Evolutionary conservation across 768 basidiomycete species (phyloP).

Genomic region (Postia placenta): DNA sequence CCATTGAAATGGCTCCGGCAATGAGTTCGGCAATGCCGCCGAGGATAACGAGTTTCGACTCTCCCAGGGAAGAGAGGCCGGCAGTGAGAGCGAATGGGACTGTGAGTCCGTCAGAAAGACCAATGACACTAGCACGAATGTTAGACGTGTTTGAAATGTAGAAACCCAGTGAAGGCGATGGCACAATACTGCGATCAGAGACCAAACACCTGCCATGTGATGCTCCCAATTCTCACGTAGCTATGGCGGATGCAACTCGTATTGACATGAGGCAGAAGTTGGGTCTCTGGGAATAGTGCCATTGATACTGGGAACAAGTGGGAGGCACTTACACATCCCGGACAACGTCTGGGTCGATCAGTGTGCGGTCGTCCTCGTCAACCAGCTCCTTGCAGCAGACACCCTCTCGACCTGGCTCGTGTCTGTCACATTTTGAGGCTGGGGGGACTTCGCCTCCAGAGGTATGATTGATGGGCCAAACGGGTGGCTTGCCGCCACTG

Average conservation of each 20-base stretch:
- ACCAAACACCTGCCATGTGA: too few relatives aligned
- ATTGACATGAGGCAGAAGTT: background rate
- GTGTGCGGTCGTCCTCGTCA: constrained; percentile 68
- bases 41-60: constrained; percentile 86
- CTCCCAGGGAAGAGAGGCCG: constrained; percentile 83
- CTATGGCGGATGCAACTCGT: background rate
- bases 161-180: too few relatives aligned
- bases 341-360: constrained; percentile 83
- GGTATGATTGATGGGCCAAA: constrained; percentile 58
- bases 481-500: constrained; percentile 38
- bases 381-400: constrained; percentile 89
- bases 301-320: background rate
- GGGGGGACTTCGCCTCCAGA: constrained; percentile 34
- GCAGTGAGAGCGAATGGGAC: constrained; percentile 91
- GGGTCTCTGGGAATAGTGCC: background rate
- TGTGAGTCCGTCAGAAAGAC: constrained; percentile 86
- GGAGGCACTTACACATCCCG: constrained; percentile 72
- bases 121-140: constrained; percentile 69
- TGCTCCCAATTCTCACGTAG: too few relatives aligned
- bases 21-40: constrained; percentile 95
- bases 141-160: too few relatives aligned
- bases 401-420: constrained; percentile 45
- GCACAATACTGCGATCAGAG: too few relatives aligned
- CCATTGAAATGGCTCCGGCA: constrained; percentile 96
- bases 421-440: constrained; percentile 51